Evolutionary conservation across 2,329 filamentous ascomycete species (phyloP), one percentile per base, ranked within the genome.

Genomic region (Fonsecaea monophora): DNA sequence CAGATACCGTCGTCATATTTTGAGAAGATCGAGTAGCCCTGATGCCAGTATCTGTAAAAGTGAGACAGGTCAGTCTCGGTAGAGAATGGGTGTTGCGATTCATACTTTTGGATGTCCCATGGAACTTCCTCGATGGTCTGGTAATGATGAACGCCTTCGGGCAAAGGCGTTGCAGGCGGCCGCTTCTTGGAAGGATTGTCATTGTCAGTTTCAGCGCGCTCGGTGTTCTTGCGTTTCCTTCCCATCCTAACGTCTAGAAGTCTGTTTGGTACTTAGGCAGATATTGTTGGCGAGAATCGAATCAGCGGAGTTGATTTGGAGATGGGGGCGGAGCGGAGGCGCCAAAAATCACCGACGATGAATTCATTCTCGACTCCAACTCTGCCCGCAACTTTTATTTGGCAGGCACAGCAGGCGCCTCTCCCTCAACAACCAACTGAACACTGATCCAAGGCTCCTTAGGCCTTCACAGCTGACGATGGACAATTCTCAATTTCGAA

Each of bases 401-500:
- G 6, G 30, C 30, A 32, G 30, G 30, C 30, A 32, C 21, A 13
- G 45, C 18, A 30, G 18, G 18, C 7, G 8, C 10, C 8, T 30
- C 30, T 42, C 9, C 21, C 18, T 50, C 25, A 10, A 25, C 25
- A 50, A 30, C 45, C 3, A 3, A 30, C 15, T 8, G 21, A 30
- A 1, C 6, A 37, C 21, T 55, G 3, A 32, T 21, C 7, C 8
- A 15, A 38, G 32, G 12, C 9, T 6, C 30, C 4, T 13, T 18
- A 30, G 30, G 9, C 35, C 10, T 9, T 25, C 34, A 9, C 35
- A 54, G 4, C 32, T 45, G 30, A 3, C 8, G 13, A 98, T 99
- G 95, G 96, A 98, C 78, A 98, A 98, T 83, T 88, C 93, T 53
- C 92, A 97, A 74, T 99, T 99, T 75, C 90, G 95, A 62, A 90